These are phyloP conservation scores for Quercus suber DNA, from an alignment of 306 rosid genomes.

Conservation along the genomic window DNA sequence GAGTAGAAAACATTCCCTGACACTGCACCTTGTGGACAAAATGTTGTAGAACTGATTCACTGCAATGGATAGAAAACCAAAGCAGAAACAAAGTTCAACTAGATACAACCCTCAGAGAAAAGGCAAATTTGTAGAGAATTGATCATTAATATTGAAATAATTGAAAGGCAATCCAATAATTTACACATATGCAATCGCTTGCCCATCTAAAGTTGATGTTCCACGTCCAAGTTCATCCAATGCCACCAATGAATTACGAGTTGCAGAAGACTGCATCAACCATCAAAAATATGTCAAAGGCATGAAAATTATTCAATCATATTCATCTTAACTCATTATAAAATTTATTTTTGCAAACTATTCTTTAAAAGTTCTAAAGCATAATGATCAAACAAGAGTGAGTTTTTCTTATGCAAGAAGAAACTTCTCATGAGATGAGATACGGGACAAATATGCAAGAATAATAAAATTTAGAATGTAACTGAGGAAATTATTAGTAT, in stretches of 20 bases:
- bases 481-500: not conserved
- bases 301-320: conserved; percentile 1
- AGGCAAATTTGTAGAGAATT: not conserved
- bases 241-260: conserved; percentile 71
- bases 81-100: conserved; percentile 12
- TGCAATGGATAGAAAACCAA: conserved; percentile 37
- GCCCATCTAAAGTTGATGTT: conserved; percentile 94
- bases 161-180: conserved; percentile 6
- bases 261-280: too few relatives aligned
- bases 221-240: conserved; percentile 98
- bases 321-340: not conserved
- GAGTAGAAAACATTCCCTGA: conserved; percentile 84
- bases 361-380: not conserved
- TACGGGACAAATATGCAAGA: not conserved
- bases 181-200: conserved; percentile 83
- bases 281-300: not conserved
- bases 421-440: not conserved
- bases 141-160: not conserved
- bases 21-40: conserved; percentile 77
- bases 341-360: not conserved
- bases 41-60: conserved; percentile 83
- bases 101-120: not conserved
- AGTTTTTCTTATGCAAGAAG: not conserved
- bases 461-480: not conserved
- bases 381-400: not conserved